Evolutionary conservation across 1,284 basidiomycete species (phyloP), one percentile per base, ranked within the genome.

Genomic region (Trametes hirsuta): DNA sequence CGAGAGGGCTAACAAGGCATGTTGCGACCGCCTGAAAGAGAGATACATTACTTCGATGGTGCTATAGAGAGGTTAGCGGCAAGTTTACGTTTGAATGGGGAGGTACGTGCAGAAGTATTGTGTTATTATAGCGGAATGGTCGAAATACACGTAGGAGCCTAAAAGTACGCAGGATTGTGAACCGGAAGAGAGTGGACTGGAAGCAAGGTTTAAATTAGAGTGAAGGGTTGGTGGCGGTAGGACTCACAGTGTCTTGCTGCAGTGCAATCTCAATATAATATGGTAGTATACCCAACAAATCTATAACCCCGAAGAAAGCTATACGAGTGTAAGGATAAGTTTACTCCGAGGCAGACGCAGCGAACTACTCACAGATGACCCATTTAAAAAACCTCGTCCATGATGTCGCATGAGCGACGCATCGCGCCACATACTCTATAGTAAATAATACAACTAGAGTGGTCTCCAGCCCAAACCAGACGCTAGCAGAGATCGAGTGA

Each of bases 1-100:
- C 2, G 85, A 84, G 40, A 96, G 85, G 0, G 94, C 93, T 8
- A 94, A 81, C 0, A 96, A 80, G 0, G 93, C 93, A 67, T 96
- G 91, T 70, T 93, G 89, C 0, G 92, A 94, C 60, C 91, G 80
- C 54, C 88, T 82, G 42, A 95, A 88, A n/a, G 92, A 88, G 37
- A 95, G 83, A 71, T 90, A 94, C 93, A 95, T 95, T 66, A 95
- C 93, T 78, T 95, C 93, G 59, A 95, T 95, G 0, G 94, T 95
- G 54, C 88, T 91, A 64, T 11, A 47, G 37, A 35, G 25, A 40
- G 22, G 50, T 61, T 40, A 61, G 63, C 42, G 58, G 58, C 12
- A 30, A 15, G 25, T 25, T 8, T 24, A 14, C 45, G 25, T 15
- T 18, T 14, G 21, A 25, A n/a, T 47, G 54, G 4, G 41, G 21